phyloP scores from a whole-genome alignment of 2,329 filamentous ascomycete genomes.

The Pestalotiopsis sp. region DNA sequence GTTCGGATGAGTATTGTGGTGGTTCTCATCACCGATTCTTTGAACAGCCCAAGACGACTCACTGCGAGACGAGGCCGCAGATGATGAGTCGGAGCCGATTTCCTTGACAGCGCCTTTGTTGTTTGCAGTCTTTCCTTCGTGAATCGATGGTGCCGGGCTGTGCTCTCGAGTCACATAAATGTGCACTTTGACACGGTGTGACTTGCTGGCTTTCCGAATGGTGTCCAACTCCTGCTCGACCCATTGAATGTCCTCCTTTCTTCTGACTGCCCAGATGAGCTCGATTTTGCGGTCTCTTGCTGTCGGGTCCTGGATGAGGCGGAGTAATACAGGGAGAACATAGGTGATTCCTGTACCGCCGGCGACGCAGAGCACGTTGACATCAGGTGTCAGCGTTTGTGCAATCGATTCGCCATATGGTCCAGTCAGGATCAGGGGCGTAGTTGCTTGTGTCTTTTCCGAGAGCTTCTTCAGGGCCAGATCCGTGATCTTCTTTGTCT shows the following conservation, averaged over 20 bases:
- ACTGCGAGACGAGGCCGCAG: constrained; percentile 22
- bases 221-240: constrained; percentile 57
- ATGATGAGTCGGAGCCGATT: constrained; percentile 24
- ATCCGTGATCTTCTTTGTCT: constrained; percentile 58
- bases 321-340: constrained; percentile 54
- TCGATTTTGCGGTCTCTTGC: constrained; percentile 50
- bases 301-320: constrained; percentile 31
- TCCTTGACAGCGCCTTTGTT: constrained; percentile 28
- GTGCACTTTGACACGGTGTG: constrained; percentile 50
- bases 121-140: constrained; percentile 27
- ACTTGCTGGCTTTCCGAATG: constrained; percentile 43
- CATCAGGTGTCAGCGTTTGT: constrained; percentile 41
- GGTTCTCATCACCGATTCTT: constrained; percentile 30
- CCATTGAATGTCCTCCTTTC: constrained; percentile 59
- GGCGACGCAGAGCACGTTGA: constrained; percentile 55
- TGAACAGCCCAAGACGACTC: constrained; percentile 31
- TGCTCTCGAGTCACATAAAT: constrained; percentile 63
- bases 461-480: constrained; percentile 43
- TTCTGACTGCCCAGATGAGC: constrained; percentile 68
- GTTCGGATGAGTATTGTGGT: constrained; percentile 44
- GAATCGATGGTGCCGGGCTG: constrained; percentile 27
- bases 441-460: constrained; percentile 36
- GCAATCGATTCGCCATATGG: constrained; percentile 62
- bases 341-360: constrained; percentile 64
- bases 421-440: constrained; percentile 63